These are phyloP conservation scores for Aspergillus cristatus DNA, from an alignment of 495 filamentous ascomycete species.

Conservation along the genomic window DNA sequence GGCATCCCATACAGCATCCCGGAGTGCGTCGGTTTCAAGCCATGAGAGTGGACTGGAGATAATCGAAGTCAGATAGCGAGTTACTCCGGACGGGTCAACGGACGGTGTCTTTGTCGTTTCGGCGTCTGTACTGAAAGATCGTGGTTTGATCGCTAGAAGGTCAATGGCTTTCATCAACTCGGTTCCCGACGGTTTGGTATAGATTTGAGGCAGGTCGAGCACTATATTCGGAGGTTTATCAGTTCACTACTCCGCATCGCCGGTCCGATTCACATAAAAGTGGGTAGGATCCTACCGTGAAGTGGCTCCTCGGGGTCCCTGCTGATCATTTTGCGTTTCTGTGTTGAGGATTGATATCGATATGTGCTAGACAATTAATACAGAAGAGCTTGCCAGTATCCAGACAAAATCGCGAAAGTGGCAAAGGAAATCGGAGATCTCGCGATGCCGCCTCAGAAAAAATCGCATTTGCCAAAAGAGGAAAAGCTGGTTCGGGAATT, in stretches of 20 bases:
- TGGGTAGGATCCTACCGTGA: slow-evolving; percentile 26
- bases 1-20: slow-evolving; percentile 69
- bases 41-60: slow-evolving; percentile 66
- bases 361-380: too few relatives aligned
- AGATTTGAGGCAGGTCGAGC: slow-evolving; percentile 46
- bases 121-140: slow-evolving; percentile 20
- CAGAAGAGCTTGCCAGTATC: too few relatives aligned
- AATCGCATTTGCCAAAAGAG: slow-evolving; percentile 30
- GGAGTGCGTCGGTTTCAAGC: slow-evolving; percentile 60
- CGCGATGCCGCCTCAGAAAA: slow-evolving; percentile 18
- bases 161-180: slow-evolving; percentile 36
- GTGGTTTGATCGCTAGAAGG: slow-evolving; percentile 35
- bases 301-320: slow-evolving; percentile 32
- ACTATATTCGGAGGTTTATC: slow-evolving; percentile 33
- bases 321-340: slow-evolving; percentile 27
- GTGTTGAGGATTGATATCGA: slow-evolving; percentile 5
- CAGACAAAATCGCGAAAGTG: too few relatives aligned
- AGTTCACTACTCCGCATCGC: slow-evolving; percentile 23
- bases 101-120: slow-evolving; percentile 23
- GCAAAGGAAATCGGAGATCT: slow-evolving; percentile 12
- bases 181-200: slow-evolving; percentile 38
- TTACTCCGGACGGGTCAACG: slow-evolving; percentile 32
- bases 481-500: slow-evolving; percentile 27
- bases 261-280: slow-evolving; percentile 1
- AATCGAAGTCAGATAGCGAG: slow-evolving; percentile 64